A percentile compares a stretch with the other conserved stretches of the same genome.
Evolutionary conservation across 2,329 filamentous ascomycete species (phyloP).

Genomic region (Fusarium denticulatum): DNA sequence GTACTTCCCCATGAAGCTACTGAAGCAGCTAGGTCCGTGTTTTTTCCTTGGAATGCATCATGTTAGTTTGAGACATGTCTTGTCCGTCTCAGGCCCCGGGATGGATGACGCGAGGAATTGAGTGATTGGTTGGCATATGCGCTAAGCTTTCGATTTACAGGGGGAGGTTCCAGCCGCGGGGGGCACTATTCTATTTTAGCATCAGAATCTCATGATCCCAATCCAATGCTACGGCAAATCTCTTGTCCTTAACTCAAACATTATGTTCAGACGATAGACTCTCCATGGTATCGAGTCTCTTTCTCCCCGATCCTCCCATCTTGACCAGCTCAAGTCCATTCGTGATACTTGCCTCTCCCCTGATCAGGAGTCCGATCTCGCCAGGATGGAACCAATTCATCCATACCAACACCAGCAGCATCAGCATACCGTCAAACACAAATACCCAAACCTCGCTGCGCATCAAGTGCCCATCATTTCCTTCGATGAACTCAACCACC

Average conservation of each 20-base stretch:
- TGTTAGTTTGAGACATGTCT: conserved; percentile 3
- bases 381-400: conserved; percentile 46
- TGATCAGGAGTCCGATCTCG: conserved; percentile 42
- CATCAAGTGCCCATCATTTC: conserved; percentile 48
- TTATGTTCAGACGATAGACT: conserved; percentile 22
- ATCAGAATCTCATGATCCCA: background rate
- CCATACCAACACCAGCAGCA: conserved; percentile 45
- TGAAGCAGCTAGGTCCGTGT: background rate
- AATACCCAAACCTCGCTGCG: conserved; percentile 50
- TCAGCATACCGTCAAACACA: conserved; percentile 51
- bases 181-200: background rate
- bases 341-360: conserved; percentile 33
- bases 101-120: conserved; percentile 10
- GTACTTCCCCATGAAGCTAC: background rate
- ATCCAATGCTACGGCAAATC: background rate
- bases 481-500: conserved; percentile 54
- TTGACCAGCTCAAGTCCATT: conserved; percentile 40
- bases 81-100: conserved; percentile 17
- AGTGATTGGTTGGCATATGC: background rate
- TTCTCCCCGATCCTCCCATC: conserved; percentile 3
- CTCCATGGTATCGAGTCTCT: conserved; percentile 19
- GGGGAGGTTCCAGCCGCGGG: background rate
- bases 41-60: background rate
- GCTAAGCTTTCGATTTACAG: conserved; percentile 2
- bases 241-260: background rate